Evolutionary conservation across 2,329 filamentous ascomycete species (phyloP), one percentile per base, ranked within the genome.

Genomic region (Beauveria rudraprayagi): DNA sequence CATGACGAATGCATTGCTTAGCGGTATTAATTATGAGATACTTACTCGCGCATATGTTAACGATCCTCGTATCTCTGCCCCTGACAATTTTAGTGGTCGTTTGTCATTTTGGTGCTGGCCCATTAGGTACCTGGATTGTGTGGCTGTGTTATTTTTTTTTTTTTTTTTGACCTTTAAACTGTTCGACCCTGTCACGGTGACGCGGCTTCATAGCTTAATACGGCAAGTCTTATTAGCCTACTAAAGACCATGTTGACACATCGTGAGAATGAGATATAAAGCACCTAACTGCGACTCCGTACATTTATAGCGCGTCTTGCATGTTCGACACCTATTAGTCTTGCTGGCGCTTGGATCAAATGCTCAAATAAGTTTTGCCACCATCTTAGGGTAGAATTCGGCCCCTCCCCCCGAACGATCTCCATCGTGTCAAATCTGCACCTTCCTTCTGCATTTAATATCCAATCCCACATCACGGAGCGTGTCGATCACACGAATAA

Each of bases 371-470:
- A 22, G 10, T 16, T 47, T 47, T 24, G 44, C 44, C 44, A 28
- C 46, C 26, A n/a, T 59, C 14, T 51, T 44, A 59, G 56, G 56
- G 56, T 59, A 59, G 56, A 22, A 24, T 44, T 40, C 16, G 47
- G 56, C 47, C 56, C 22, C 56, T 52, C 47, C 37, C 37, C 56
- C 5, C 14, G 24, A 26, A 37, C 24, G 37, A 51, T 44, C 24
- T 30, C 11, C 56, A 24, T 52, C 14, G 37, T 26, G 22, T 19
- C 8, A 40, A 28, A 24, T 14, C 55, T 26, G 16, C n/a, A 17
- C 37, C 37, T 19, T 34, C 7, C 17, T 24, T 51, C 30, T n/a
- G 19, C 56, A 43, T 51, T 50, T 37, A 37, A 37, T 37, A 37
- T 37, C 11, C 17, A 19, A 16, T 44, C 34, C 17, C 30, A 46